A percentile compares a stretch with the other conserved stretches of the same genome.
phyloP scores from a whole-genome alignment of 2,329 filamentous ascomycete species.

The Paraconiothyrium brasiliense region DNA sequence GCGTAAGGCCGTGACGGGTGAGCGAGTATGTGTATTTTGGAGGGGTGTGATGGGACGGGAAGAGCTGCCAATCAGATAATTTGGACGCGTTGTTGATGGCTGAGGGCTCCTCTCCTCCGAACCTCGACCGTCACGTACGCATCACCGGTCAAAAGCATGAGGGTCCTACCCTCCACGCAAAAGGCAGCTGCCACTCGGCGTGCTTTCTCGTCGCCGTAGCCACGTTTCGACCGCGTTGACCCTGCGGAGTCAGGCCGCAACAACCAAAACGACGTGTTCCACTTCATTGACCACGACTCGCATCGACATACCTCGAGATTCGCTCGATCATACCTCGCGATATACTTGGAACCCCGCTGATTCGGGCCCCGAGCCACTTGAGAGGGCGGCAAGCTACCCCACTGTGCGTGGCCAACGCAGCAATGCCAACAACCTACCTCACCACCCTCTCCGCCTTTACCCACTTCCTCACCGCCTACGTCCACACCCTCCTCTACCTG shows the following conservation, averaged over 20 bases:
- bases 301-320: no score
- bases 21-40: constrained; percentile 2
- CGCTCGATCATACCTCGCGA: no score
- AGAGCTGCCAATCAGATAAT: constrained; percentile 14
- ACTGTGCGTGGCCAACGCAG: background rate
- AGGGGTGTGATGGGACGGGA: constrained; percentile 2
- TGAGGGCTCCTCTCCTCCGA: constrained; percentile 5
- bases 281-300: background rate
- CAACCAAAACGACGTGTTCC: background rate
- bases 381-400: background rate
- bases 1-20: background rate
- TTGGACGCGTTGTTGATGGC: constrained; percentile 14
- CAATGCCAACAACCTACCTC: constrained; percentile 44
- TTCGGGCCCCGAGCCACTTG: background rate
- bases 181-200: background rate
- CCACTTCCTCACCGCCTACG: constrained; percentile 81
- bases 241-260: background rate
- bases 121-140: background rate
- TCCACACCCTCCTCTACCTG: constrained; percentile 88
- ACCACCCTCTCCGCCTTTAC: constrained; percentile 74
- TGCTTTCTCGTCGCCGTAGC: background rate
- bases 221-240: background rate
- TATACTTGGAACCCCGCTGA: no score
- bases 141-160: background rate
- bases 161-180: background rate